Base-by-base conservation (phyloP, 164 flowering plant species). In the Aristolochia contorta region DNA sequence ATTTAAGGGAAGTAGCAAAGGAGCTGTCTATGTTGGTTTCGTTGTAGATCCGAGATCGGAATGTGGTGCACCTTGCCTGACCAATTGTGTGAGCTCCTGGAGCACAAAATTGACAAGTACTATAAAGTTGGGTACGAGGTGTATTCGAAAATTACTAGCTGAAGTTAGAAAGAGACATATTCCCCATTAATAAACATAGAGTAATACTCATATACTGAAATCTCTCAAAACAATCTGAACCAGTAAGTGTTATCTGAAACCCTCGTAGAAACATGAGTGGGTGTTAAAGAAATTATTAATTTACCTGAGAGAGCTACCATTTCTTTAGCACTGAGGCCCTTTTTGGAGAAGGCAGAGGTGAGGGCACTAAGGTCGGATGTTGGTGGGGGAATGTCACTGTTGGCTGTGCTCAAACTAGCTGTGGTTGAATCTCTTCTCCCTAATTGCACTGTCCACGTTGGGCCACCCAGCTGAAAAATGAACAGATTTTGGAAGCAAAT, bases 371-470 rank as follows among this genome's bases (percentile, higher is more conserved):
- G 55, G 47, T 66, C 54, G 0, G 50, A 55, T 3, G 53, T 50
- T 12, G 68, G 71, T 4, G 53, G 22, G 32, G 74, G 77, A 32
- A 73, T 43, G 56, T 41, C 24, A 9, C 61, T 23, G 27, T 69
- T 66, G 23, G 77, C 77, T 14, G 48, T 53, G n/a, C 47, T 41
- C 15, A 12, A 19, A 21, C 68, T 70, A 1, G 77, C 77, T 0
- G 71, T 70, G 20, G 71, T 70, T 6, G 73, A 63, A 56, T 73
- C 76, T 53, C 76, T 73, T 56, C 76, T 66, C 33, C 76, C 76
- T 25, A 73, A 51, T 47, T 18, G 45, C 19, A 73, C 77, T 9
- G 55, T 53, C 77, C 74, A 69, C 2, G 62, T 47, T 16, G 65
- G 77, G 2, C 77, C 77, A 14, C 71, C 77, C 62, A 73, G 22